Base-by-base conservation (phyloP, 179 eudicot genomes). In the Actinidia polygama region DNA sequence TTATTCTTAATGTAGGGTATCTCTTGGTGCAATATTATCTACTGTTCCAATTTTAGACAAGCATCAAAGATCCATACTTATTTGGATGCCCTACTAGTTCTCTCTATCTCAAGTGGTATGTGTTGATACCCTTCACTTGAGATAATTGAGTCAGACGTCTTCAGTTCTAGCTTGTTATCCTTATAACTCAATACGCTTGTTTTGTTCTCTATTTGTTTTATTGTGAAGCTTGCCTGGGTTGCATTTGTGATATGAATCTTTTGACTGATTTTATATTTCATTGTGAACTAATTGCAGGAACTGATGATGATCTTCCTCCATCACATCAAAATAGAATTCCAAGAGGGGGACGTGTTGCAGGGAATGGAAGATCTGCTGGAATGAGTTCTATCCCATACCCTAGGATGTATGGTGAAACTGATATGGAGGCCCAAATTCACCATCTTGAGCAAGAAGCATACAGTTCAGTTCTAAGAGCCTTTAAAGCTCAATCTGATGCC, bases 371-470 rank as follows among this genome's bases (percentile, higher is more conserved):
- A 88, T 72, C 95, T 83, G 84, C 88, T 74, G 84, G 85, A 59
- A 83, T 81, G 75, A 85, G 86, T 77, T 81, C 94, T 76, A 67
- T 79, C n/a, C 92, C 90, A 46, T 90, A 85, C 66, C 77, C 88
- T 7, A 86, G 90, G 80, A 86, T 85, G 79, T 85, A 86, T 78
- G 89, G 87, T 57, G 95, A 92, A 61, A 86, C 87, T 76, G 94
- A 91, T 78, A 91, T 93, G 93, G 93, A 86, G 84, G 83, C 90
- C 80, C 91, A 93, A 85, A 90, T 93, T 81, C 97, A 91, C 80
- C 92, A 85, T 57, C 92, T 93, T 73, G 97, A 91, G 89, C 91
- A 90, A 85, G 97, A 93, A 89, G 97, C 94, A 49, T 93, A 93
- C 83, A 86, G 90, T 82, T 86, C 92, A 49, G 94, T 93, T 86